Evolutionary conservation across 805 yeast species (phyloP), one percentile per base, ranked within the genome.

Genomic region (Candida multigemmis): DNA sequence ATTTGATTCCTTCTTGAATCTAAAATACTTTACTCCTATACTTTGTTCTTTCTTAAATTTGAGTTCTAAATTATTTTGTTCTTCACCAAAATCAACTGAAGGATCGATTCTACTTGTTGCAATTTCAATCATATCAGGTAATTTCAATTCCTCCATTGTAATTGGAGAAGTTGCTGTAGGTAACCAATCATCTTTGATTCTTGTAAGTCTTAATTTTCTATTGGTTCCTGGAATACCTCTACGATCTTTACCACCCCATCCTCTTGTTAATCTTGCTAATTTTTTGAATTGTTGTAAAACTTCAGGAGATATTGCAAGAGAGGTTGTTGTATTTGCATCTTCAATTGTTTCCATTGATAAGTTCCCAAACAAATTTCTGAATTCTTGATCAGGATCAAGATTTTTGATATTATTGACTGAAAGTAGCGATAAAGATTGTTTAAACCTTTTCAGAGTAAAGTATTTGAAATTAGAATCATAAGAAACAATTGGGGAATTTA

Each of bases 241-340:
- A 35, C 77, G 71, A 42, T 83, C 93, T 35, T 71, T 69, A 0
- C 94, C 94, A 23, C 85, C 80, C 94, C 94, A 84, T 14, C 85
- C 86, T 40, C 82, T 65, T 1, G 82, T 73, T n/a, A 68, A 46
- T 29, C 66, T 59, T 6, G 72, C 65, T 53, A 66, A 35, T 50
- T 65, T 65, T 40, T 73, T 77, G 37, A 78, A 70, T 41, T 77
- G 83, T 26, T 64, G 70, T 31, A 80, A 49, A 12, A 73, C 68
- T 34, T 78, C 86, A 0, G 87, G 89, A 0, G 81, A 68, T 1
- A 74, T 68, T 19, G 77, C 71, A 2, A 77, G 60, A 0, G 87
- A 74, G 0, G 86, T 69, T n/a, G 84, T 71, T 1, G 81, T 67
- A 39, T 79, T 80, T 0, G 84, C 86, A 48, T 81, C 89, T 29